phyloP scores from a whole-genome alignment of 305 asterid genomes.

The Fraxinus albicans region DNA sequence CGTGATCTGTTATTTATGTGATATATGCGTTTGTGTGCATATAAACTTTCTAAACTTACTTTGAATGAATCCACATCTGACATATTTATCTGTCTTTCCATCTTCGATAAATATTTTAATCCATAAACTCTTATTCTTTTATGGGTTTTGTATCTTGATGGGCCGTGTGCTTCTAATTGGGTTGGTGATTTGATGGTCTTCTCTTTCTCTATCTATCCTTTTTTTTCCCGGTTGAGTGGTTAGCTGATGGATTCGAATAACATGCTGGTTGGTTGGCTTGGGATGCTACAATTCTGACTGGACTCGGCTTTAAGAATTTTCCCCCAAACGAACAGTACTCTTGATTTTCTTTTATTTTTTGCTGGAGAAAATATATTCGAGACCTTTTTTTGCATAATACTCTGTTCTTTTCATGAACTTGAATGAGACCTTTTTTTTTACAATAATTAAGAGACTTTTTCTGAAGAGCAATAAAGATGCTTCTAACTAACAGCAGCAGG shows the following conservation, averaged over 20 bases:
- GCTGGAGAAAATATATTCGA: background rate
- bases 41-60: background rate
- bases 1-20: background rate
- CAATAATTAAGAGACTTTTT: background rate
- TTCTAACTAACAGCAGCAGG: background rate
- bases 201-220: background rate
- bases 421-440: background rate
- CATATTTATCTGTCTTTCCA: background rate
- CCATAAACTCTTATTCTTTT: background rate
- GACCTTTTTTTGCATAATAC: background rate
- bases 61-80: background rate
- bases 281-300: background rate
- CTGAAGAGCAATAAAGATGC: background rate
- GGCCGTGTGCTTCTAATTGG: background rate
- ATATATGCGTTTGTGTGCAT: background rate
- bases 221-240: background rate
- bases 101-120: background rate
- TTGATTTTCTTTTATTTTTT: background rate
- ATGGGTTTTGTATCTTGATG: background rate
- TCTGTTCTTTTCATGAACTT: background rate
- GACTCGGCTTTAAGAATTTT: background rate
- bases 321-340: background rate
- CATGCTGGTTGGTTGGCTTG: background rate
- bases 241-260: background rate
- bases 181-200: background rate